Percentiles rank a stretch among this genome's conserved stretches.
These are phyloP conservation scores for Imleria badia DNA, from an alignment of 768 basidiomycete species.

Conservation along the genomic window DNA sequence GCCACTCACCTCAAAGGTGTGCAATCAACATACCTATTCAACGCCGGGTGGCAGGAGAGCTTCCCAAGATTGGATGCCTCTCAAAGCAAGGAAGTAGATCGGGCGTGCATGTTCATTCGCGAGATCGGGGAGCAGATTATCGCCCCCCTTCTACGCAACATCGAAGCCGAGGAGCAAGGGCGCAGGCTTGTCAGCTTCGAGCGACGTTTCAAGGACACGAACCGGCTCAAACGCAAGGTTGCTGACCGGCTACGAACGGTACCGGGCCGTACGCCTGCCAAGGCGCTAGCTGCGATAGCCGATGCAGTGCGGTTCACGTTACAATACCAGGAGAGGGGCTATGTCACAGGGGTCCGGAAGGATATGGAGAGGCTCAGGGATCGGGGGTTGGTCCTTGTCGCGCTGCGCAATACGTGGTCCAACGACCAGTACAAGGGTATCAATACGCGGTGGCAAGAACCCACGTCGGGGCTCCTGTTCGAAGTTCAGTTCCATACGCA, in stretches of 20 bases:
- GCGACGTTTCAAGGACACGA: not conserved
- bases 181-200: not conserved
- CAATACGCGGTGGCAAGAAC: not conserved
- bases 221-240: not conserved
- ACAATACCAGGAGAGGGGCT: not conserved
- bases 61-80: not conserved
- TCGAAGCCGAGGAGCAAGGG: not conserved
- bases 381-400: not conserved
- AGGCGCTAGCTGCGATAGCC: not conserved
- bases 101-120: not conserved
- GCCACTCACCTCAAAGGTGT: not conserved
- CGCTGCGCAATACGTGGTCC: not conserved
- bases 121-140: not conserved
- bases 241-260: not conserved
- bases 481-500: slow-evolving; percentile 2
- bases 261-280: not conserved
- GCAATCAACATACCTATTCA: not conserved
- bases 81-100: not conserved
- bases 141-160: not conserved
- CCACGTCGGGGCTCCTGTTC: not conserved
- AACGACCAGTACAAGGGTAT: not conserved
- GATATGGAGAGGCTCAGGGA: not conserved
- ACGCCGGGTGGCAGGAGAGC: not conserved
- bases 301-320: slow-evolving; percentile 1
- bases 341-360: not conserved